Evolutionary conservation across 306 rosid species (phyloP).

Genomic region (Notholithocarpus densiflorus): DNA sequence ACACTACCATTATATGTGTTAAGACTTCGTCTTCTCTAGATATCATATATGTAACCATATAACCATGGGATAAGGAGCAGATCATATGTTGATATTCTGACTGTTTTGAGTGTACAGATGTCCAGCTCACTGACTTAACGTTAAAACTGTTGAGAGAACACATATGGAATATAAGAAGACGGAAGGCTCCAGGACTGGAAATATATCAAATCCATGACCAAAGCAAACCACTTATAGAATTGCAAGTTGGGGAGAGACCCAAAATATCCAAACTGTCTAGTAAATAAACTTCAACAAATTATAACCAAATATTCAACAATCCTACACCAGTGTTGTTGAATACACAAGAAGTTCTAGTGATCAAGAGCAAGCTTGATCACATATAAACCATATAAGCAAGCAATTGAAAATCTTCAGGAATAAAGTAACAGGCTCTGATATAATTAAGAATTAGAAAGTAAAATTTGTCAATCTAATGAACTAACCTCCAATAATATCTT

Average conservation of each 20-base stretch:
- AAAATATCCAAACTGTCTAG: too few relatives aligned
- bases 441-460: neutral
- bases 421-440: neutral
- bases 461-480: constrained; percentile 12
- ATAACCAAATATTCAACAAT: too few relatives aligned
- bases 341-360: neutral
- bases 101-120: neutral
- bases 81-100: neutral
- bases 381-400: too few relatives aligned
- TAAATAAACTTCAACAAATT: too few relatives aligned
- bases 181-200: neutral
- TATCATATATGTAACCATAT: neutral
- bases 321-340: neutral
- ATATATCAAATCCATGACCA: neutral
- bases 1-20: neutral
- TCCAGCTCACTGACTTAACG: neutral
- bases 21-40: too few relatives aligned
- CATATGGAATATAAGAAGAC: neutral
- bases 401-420: too few relatives aligned
- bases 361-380: neutral
- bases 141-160: neutral
- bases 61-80: neutral
- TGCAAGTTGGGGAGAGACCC: neutral
- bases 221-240: neutral
- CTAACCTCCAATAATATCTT: constrained; percentile 74